These are phyloP conservation scores for Ophiostoma tasmaniense DNA, from an alignment of 2,329 filamentous ascomycete genomes.

Conservation along the genomic window DNA sequence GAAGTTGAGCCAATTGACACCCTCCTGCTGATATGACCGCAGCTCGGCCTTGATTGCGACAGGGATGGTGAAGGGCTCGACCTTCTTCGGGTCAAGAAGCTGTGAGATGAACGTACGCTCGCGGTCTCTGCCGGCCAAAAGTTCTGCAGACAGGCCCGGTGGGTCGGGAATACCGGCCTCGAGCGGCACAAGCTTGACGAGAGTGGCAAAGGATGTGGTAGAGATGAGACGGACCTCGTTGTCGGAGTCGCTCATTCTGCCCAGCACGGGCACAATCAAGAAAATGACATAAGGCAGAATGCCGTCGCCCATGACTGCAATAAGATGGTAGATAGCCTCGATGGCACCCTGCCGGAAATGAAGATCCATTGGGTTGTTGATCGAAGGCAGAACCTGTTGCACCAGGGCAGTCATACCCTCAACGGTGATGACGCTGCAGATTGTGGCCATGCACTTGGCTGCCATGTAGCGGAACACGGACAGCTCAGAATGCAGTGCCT, in stretches of 20 bases:
- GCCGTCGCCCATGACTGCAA: constrained; percentile 93
- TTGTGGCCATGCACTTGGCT: constrained; percentile 92
- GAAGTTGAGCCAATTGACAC: constrained; percentile 97
- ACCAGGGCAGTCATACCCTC: constrained; percentile 95
- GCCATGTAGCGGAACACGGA: constrained; percentile 95
- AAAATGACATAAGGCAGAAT: constrained; percentile 98
- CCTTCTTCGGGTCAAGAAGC: constrained; percentile 92
- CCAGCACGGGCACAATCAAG: constrained; percentile 91
- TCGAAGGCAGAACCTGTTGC: constrained; percentile 82
- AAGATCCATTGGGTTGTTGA: constrained; percentile 82
- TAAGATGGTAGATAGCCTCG: constrained; percentile 92
- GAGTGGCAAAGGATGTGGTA: constrained; percentile 91
- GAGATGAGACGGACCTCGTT: constrained; percentile 90
- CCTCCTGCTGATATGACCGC: constrained; percentile 95
- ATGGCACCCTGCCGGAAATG: constrained; percentile 87
- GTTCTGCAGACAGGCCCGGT: constrained; percentile 78
- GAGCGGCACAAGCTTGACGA: constrained; percentile 93
- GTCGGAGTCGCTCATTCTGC: constrained; percentile 96
- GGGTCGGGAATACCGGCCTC: constrained; percentile 97
- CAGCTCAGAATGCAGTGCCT: constrained; percentile 75
- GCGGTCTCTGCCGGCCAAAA: constrained; percentile 82
- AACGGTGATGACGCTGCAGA: constrained; percentile 92
- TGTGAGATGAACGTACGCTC: constrained; percentile 96
- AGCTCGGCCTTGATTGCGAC: constrained; percentile 96
- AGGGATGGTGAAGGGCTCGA: constrained; percentile 86